Evolutionary conservation across 495 filamentous ascomycete species (phyloP), one percentile per base, ranked within the genome.

Genomic region (Neurospora sp.): DNA sequence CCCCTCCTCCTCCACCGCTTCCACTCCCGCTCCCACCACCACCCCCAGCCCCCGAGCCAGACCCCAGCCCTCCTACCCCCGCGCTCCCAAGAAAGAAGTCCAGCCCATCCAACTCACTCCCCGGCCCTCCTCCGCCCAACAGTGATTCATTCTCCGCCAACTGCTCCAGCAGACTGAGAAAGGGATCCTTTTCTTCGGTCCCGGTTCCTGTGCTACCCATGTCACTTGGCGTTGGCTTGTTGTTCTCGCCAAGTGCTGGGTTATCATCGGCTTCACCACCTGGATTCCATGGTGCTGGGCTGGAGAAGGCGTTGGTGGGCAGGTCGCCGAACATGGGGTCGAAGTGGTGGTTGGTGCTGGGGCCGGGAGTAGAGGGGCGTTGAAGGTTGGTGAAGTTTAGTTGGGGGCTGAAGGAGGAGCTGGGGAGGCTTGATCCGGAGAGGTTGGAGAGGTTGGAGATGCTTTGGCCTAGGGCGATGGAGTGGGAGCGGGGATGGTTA

Each of bases 81-180:
- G 44, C 31, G 1, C 1, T 68, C 2, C 44, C 72, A 22, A 93
- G 79, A 75, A 93, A 92, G 82, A 91, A 94, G 74, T 92, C 90
- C 72, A 92, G 75, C 27, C 53, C 53, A 72, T 80, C 79, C 59
- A 79, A 42, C 77, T 93, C 91, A 76, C 88, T 91, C 38, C 89
- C 90, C 14, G 78, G 75, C 5, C 85, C 47, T 59, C 47, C 47
- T 14, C 47, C 47, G 1, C 22, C 47, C 10, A 27, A 12, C 2
- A 79, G 74, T 35, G 88, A 85, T 77, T 93, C 92, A 77, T 92
- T 93, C 80, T 94, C 91, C 0, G 92, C 91, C 71, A 95, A 81
- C 82, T 94, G 92, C 78, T 95, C 92, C 42, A 95, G 83, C 68
- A 95, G 78, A 73, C 89, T 92, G 38, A 95, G 77, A 75, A 95